A percentile compares a stretch with the other conserved stretches of the same genome.
These are phyloP conservation scores for Mycocentrospora acerina DNA, from an alignment of 2,329 filamentous ascomycete genomes.

Conservation along the genomic window DNA sequence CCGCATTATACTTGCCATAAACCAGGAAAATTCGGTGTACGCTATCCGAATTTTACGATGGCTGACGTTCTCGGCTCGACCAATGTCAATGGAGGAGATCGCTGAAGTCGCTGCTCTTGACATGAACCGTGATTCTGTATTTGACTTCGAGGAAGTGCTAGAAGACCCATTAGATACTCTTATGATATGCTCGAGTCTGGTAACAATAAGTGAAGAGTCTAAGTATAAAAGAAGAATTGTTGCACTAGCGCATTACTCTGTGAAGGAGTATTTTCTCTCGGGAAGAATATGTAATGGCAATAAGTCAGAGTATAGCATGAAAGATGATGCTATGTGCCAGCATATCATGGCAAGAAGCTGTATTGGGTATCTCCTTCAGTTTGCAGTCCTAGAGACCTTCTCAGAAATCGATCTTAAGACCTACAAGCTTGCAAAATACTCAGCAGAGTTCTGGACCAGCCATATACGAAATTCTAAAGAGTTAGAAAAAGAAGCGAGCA, in stretches of 20 bases:
- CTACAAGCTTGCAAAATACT: constrained; percentile 27
- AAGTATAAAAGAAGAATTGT: constrained; percentile 5
- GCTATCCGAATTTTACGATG: constrained; percentile 27
- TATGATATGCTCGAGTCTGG: constrained; percentile 35
- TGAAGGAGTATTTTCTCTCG: constrained; percentile 38
- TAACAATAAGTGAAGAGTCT: constrained; percentile 20
- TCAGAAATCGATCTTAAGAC: constrained; percentile 3
- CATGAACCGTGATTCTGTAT: constrained; percentile 21
- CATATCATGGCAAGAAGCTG: constrained; percentile 20
- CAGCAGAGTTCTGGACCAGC: constrained; percentile 28
- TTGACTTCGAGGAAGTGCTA: constrained; percentile 38
- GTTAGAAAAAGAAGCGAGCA: constrained; percentile 9
- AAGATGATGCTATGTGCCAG: constrained; percentile 20
- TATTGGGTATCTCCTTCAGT: constrained; percentile 29
- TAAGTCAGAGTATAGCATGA: constrained; percentile 24
- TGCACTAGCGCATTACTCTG: constrained; percentile 37
- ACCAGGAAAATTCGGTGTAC: constrained; percentile 14
- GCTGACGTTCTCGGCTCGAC: constrained; percentile 25
- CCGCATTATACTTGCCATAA: constrained; percentile 25
- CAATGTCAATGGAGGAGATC: constrained; percentile 23
- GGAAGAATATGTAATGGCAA: constrained; percentile 21
- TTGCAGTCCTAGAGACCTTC: constrained; percentile 16
- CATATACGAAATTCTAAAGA: constrained; percentile 19
- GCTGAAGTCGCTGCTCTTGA: constrained; percentile 31
- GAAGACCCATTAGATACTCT: constrained; percentile 35